Evolutionary conservation across 1,284 basidiomycete species (phyloP).

Genomic region (Wolfiporia cocos): DNA sequence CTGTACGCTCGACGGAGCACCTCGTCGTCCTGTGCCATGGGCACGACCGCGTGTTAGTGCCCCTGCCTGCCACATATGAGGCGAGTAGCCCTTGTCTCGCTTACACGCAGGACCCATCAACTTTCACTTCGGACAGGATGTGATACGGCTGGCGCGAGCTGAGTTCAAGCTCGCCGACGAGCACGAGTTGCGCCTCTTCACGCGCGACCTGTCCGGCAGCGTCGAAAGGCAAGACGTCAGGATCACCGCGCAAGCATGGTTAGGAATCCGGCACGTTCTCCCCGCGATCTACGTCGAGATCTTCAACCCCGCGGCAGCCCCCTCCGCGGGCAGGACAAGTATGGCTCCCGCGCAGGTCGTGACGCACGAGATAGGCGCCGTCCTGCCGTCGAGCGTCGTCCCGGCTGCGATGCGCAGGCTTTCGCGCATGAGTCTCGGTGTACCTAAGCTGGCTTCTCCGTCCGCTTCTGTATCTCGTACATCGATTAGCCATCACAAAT

Average conservation of each 20-base stretch:
- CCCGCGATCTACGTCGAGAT: conserved; percentile 1
- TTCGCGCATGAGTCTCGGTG: neutral
- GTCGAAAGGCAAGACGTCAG: conserved; percentile 2
- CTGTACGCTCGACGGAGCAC: conserved; percentile 12
- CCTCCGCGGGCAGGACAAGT: neutral
- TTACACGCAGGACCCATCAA: too few species aligned
- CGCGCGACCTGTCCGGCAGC: conserved; percentile 2
- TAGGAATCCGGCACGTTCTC: neutral
- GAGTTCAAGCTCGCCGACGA: neutral
- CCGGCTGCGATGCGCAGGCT: neutral
- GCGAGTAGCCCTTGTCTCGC: conserved; percentile 4
- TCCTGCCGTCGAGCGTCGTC: neutral
- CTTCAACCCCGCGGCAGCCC: neutral
- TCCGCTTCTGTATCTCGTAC: neutral
- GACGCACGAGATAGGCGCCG: conserved; percentile 1
- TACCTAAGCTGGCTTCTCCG: neutral
- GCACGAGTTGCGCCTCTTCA: neutral
- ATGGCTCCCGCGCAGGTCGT: conserved; percentile 4
- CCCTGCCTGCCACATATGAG: conserved; percentile 14
- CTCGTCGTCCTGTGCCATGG: conserved; percentile 15
- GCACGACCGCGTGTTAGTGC: conserved; percentile 13
- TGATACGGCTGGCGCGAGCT: neutral
- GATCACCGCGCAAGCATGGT: conserved; percentile 1
- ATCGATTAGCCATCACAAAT: neutral
- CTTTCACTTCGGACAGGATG: too few species aligned